Percentiles rank a stretch among this genome's conserved stretches.
phyloP scores from a whole-genome alignment of 179 eudicot genomes.

The Camellia oleifera region DNA sequence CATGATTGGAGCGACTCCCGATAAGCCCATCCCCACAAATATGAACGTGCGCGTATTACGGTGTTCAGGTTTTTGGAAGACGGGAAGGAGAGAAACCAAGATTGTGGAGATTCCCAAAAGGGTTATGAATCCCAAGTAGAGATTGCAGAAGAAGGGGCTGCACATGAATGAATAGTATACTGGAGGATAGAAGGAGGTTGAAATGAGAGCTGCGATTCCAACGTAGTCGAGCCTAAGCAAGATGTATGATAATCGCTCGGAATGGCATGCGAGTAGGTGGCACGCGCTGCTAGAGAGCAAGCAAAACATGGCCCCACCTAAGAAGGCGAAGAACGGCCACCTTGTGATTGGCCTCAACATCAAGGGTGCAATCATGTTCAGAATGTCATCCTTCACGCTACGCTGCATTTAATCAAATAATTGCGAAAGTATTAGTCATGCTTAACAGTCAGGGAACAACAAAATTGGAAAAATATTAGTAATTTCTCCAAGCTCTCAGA shows the following conservation, averaged over 20 bases:
- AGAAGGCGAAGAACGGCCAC: constrained; percentile 88
- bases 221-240: constrained; percentile 88
- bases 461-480: not conserved
- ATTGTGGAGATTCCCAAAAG: constrained; percentile 61
- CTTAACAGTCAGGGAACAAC: not conserved
- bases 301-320: constrained; percentile 96
- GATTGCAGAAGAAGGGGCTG: constrained; percentile 74
- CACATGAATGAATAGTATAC: constrained; percentile 99
- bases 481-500: not conserved
- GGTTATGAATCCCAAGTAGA: constrained; percentile 81
- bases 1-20: constrained; percentile 64
- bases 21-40: constrained; percentile 80
- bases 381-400: constrained; percentile 59
- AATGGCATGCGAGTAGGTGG: constrained; percentile 84
- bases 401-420: constrained; percentile 40
- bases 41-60: constrained; percentile 57
- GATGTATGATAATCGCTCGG: constrained; percentile 68
- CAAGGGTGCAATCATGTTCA: constrained; percentile 64
- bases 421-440: not conserved
- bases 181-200: constrained; percentile 86
- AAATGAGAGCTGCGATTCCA: constrained; percentile 85
- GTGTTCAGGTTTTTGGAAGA: constrained; percentile 73
- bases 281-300: constrained; percentile 80
- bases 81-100: constrained; percentile 66
- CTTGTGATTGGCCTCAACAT: constrained; percentile 68